Evolutionary conservation across 768 basidiomycete species (phyloP), one percentile per base, ranked within the genome.

Genomic region (Xerocomus potaroensis): DNA sequence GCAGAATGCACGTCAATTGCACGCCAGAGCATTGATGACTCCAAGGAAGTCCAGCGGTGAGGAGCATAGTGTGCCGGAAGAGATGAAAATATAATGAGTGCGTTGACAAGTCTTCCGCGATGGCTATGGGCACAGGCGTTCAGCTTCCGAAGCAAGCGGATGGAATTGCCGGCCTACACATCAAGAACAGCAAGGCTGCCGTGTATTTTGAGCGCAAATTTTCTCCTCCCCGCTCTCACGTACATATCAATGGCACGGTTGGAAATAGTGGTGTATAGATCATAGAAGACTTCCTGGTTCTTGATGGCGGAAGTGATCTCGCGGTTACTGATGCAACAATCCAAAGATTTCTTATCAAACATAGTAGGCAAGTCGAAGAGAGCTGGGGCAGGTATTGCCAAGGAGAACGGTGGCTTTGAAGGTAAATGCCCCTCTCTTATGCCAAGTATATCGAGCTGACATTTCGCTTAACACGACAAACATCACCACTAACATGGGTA

Each of bases 181-280:
- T 97, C 93, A 30, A 98, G 76, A 14, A 87, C 89, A 3, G 93
- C 95, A 14, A 97, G 72, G 57, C 78, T 84, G 2, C 88, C 90
- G 51, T 93, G 88, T 40, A 97, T 67, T 55, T 86, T 87, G 29
- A 94, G 69, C 9, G 91, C 92, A 60, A 87, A 90, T 58, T 95
- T 87, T 40, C 84, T 76, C 35, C 93, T 80, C 15, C 84, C 86
- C n/a, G 86, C 84, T 53, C 79, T 83, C 41, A 81, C 84, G 57
- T 91, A 96, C 52, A 85, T 75, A 38, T 91, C 87, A 45, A 96
- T 87, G 5, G 91, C 83, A 43, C 83, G 81, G 57, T 92, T 88
- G 3, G 89, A 90, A 34, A 82, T 66, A 12, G 67, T 69, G 18
- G 83, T 69, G 63, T 96, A 99, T 23, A 91, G 67, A 39, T 84